Percentiles rank a stretch among this genome's conserved stretches.
Evolutionary conservation across 495 filamentous ascomycete genomes (phyloP).

Genomic region (Penicillium samsonianum): DNA sequence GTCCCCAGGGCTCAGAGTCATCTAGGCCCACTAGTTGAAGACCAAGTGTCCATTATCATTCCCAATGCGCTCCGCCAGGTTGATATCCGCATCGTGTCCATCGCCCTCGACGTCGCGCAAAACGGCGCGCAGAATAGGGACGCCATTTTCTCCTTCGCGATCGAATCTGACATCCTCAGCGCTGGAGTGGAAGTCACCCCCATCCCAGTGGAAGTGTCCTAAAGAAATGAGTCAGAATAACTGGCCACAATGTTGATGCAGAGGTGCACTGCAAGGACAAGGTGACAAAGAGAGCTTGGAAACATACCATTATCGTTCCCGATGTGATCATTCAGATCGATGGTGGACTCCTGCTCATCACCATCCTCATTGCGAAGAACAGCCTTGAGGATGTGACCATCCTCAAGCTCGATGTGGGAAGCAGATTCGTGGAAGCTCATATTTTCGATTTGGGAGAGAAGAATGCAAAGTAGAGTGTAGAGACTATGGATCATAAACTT

Average conservation of each 20-base stretch:
- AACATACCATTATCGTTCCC: conserved; percentile 49
- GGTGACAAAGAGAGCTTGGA: not conserved
- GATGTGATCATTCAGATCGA: conserved; percentile 44
- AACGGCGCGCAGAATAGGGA: conserved; percentile 42
- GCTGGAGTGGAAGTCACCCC: conserved; percentile 37
- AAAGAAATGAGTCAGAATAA: not conserved
- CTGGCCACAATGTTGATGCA: not conserved
- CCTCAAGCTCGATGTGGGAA: conserved; percentile 39
- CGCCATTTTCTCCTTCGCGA: conserved; percentile 40
- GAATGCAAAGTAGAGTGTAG: conserved; percentile 7
- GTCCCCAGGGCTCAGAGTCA: no score
- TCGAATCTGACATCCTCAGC: conserved; percentile 42
- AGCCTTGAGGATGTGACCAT: conserved; percentile 45
- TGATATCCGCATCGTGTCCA: conserved; percentile 34
- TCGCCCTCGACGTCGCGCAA: conserved; percentile 32
- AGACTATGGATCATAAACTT: conserved; percentile 5
- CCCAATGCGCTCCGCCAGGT: conserved; percentile 44
- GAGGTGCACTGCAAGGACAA: not conserved
- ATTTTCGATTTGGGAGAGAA: conserved; percentile 13
- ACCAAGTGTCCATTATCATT: conserved; percentile 41
- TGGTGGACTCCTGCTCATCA: conserved; percentile 32
- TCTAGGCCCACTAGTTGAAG: conserved; percentile 17
- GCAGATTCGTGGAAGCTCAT: conserved; percentile 51
- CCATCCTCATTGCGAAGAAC: conserved; percentile 30
- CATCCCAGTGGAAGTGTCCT: conserved; percentile 52